Evolutionary conservation across 495 filamentous ascomycete species (phyloP).

Genomic region (Aspergillus incahuasiensis): DNA sequence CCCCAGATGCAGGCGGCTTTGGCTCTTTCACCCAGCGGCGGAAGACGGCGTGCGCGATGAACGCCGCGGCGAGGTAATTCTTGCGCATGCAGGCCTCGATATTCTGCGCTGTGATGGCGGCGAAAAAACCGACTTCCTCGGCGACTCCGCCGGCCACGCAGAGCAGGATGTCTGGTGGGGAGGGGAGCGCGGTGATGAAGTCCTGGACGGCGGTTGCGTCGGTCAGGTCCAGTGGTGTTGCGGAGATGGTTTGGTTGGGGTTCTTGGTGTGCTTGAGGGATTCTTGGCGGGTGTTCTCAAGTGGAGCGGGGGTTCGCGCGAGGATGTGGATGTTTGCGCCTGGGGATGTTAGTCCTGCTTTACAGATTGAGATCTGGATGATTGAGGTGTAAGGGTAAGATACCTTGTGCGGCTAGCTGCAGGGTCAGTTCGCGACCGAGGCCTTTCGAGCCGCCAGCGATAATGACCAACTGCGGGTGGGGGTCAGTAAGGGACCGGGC

Average conservation of each 20-base stretch:
- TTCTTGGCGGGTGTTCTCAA: neutral
- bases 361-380: too few species aligned
- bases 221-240: constrained; percentile 15
- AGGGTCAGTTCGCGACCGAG: constrained; percentile 5
- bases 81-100: constrained; percentile 28
- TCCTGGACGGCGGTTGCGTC: constrained; percentile 3
- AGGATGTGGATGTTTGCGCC: constrained; percentile 5
- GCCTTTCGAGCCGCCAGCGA: constrained; percentile 10
- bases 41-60: constrained; percentile 25
- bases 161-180: constrained; percentile 21
- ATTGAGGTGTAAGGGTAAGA: neutral
- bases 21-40: constrained; percentile 19
- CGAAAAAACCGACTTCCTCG: constrained; percentile 31
- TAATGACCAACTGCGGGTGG: neutral
- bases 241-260: constrained; percentile 12
- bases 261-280: neutral
- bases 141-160: constrained; percentile 34
- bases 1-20: constrained; percentile 6
- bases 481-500: too few species aligned
- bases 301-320: neutral
- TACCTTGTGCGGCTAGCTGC: neutral
- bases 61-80: constrained; percentile 32
- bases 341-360: neutral
- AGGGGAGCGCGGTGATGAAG: constrained; percentile 15
- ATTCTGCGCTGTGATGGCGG: constrained; percentile 23